Conservation (phyloP, 805 yeast species). For the Cyberlindnera euphorbiae region DNA sequence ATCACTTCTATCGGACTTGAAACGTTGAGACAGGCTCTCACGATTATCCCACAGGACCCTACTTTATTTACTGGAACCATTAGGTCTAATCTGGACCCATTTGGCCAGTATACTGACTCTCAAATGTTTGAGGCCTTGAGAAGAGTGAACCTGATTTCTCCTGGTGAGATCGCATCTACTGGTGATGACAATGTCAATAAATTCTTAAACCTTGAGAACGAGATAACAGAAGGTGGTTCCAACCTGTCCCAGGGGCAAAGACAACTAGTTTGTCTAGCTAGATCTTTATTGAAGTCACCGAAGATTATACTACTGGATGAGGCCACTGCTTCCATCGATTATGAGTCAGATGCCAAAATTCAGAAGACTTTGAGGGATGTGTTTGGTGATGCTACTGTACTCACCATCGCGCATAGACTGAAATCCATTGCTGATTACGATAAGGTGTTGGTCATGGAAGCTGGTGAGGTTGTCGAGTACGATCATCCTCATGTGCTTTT, state of each 20-base stretch:
- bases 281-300: conserved; percentile 59
- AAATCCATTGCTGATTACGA: conserved; percentile 57
- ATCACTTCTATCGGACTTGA: conserved; percentile 53
- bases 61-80: conserved; percentile 67
- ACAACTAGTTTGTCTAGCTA: conserved; percentile 59
- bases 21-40: conserved; percentile 55
- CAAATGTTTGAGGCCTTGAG: conserved; percentile 55
- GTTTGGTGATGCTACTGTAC: conserved; percentile 54
- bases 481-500: conserved; percentile 47
- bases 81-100: conserved; percentile 67
- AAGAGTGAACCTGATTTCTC: conserved; percentile 51
- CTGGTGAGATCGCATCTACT: neutral
- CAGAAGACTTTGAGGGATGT: conserved; percentile 53
- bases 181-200: conserved; percentile 29
- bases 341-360: conserved; percentile 59
- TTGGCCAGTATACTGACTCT: conserved; percentile 49
- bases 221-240: conserved; percentile 61
- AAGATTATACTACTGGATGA: conserved; percentile 61
- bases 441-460: conserved; percentile 50
- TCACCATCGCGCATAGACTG: conserved; percentile 68
- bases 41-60: conserved; percentile 80
- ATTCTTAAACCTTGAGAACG: conserved; percentile 54
- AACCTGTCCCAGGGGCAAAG: conserved; percentile 67
- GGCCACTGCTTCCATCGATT: conserved; percentile 70
- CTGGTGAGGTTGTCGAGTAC: conserved; percentile 47